Evolutionary conservation across 1,139 yeast species (phyloP).

Genomic region (Blastobotrys proliferans): DNA sequence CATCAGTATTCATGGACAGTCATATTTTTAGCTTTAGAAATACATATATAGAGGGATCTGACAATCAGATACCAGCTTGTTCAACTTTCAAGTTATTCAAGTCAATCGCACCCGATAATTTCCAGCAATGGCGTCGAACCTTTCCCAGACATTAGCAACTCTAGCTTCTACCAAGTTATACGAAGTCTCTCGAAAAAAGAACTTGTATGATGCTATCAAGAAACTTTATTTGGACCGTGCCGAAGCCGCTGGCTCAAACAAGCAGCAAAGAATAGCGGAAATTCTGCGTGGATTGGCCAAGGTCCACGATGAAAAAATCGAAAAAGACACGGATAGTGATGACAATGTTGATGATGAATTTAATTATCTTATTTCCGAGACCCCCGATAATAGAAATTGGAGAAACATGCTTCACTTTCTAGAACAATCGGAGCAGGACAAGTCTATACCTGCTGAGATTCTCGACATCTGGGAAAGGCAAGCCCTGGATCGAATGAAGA

Average conservation of each 20-base stretch:
- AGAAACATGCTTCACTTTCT: constrained; percentile 9
- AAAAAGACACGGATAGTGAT: constrained; percentile 5
- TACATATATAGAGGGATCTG: too few relatives aligned
- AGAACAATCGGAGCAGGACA: constrained; percentile 6
- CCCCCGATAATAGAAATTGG: neutral
- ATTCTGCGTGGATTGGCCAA: constrained; percentile 15
- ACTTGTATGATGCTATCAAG: constrained; percentile 11
- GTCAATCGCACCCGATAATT: too few relatives aligned
- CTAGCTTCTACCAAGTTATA: constrained; percentile 14
- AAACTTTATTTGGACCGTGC: too few relatives aligned
- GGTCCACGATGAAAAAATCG: constrained; percentile 11
- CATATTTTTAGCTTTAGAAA: too few relatives aligned
- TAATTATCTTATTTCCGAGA: neutral
- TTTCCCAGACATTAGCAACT: constrained; percentile 13
- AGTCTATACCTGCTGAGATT: constrained; percentile 7
- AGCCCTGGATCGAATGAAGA: constrained; percentile 11
- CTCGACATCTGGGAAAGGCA: constrained; percentile 10
- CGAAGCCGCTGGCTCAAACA: constrained; percentile 4
- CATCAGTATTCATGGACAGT: too few relatives aligned
- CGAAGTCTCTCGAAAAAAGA: constrained; percentile 11
- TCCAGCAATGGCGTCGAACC: too few relatives aligned
- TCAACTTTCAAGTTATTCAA: too few relatives aligned
- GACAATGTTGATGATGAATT: too few relatives aligned
- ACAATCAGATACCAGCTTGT: too few relatives aligned
- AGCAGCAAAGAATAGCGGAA: constrained; percentile 6